A percentile compares a stretch with the other conserved stretches of the same genome.
These are phyloP conservation scores for Penicillium samsonianum DNA, from an alignment of 495 filamentous ascomycete species.

Conservation along the genomic window DNA sequence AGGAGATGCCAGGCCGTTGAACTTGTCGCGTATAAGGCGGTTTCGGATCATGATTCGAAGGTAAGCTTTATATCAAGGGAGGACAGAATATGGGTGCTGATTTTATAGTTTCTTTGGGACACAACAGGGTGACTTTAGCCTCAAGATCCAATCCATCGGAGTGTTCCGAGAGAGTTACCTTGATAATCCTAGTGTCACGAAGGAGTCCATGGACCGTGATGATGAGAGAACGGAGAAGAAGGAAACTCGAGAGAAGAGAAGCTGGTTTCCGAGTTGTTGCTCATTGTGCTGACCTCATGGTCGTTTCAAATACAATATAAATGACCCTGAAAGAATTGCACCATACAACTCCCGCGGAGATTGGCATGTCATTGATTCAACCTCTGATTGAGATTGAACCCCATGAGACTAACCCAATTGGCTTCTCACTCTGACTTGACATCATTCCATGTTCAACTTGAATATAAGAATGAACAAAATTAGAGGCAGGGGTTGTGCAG, in stretches of 20 bases:
- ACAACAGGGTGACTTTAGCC: slow-evolving; percentile 67
- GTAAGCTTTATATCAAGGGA: slow-evolving; percentile 41
- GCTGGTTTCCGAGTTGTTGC: neutral
- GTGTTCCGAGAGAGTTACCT: slow-evolving; percentile 34
- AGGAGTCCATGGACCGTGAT: neutral
- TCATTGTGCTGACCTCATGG: neutral
- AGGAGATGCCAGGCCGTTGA: slow-evolving; percentile 55
- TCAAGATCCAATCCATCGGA: slow-evolving; percentile 56
- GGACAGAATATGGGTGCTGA: slow-evolving; percentile 9
- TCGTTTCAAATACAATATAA: neutral
- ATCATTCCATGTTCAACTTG: neutral
- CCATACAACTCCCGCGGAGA: neutral
- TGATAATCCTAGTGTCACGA: slow-evolving; percentile 15
- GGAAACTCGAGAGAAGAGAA: neutral
- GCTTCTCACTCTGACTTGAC: too few species aligned
- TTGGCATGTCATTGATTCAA: too few species aligned
- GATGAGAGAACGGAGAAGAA: neutral
- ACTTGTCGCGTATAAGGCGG: slow-evolving; percentile 59
- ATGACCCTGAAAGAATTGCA: neutral
- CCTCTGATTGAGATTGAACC: too few species aligned
- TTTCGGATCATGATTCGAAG: slow-evolving; percentile 78
- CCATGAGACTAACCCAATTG: too few species aligned
- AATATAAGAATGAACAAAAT: neutral
- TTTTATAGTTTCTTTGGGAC: slow-evolving; percentile 68
- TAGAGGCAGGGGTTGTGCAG: too few species aligned